These are phyloP conservation scores for Penicillium sp. DNA, from an alignment of 2,329 filamentous ascomycete genomes.

Conservation along the genomic window DNA sequence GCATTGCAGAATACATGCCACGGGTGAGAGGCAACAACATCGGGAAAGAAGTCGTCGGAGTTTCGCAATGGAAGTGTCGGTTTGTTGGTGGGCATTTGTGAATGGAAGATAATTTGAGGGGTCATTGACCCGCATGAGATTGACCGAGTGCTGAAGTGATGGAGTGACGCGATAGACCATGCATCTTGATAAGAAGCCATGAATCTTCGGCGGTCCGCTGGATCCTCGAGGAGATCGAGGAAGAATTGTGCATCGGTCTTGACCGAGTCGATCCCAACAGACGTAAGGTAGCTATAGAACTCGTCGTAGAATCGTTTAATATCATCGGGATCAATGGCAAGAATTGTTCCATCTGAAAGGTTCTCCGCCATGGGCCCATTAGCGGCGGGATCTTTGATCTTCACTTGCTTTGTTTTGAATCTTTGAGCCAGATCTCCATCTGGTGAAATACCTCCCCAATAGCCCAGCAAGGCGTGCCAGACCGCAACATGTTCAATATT, in stretches of 20 bases:
- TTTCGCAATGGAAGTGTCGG: conserved; percentile 77
- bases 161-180: conserved; percentile 75
- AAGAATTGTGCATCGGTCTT: conserved; percentile 95
- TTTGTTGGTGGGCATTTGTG: conserved; percentile 73
- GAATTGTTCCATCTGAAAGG: conserved; percentile 56
- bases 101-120: conserved; percentile 82
- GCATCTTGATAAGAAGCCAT: conserved; percentile 78
- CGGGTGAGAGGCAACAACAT: conserved; percentile 74
- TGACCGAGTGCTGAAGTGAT: conserved; percentile 72
- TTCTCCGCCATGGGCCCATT: conserved; percentile 45
- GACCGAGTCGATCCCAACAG: conserved; percentile 76
- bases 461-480: conserved; percentile 86
- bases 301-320: conserved; percentile 78
- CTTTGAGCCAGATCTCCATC: conserved; percentile 69
- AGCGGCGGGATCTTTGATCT: conserved; percentile 54
- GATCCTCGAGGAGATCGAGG: conserved; percentile 70
- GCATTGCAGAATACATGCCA: conserved; percentile 98
- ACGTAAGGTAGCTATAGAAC: conserved; percentile 79
- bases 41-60: conserved; percentile 86
- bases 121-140: conserved; percentile 96
- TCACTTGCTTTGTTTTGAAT: conserved; percentile 70
- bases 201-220: conserved; percentile 68
- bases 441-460: conserved; percentile 86
- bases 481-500: conserved; percentile 82
- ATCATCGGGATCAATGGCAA: conserved; percentile 72